phyloP scores from a whole-genome alignment of 1,139 yeast species.

The Scheffersomyces insectosa region DNA sequence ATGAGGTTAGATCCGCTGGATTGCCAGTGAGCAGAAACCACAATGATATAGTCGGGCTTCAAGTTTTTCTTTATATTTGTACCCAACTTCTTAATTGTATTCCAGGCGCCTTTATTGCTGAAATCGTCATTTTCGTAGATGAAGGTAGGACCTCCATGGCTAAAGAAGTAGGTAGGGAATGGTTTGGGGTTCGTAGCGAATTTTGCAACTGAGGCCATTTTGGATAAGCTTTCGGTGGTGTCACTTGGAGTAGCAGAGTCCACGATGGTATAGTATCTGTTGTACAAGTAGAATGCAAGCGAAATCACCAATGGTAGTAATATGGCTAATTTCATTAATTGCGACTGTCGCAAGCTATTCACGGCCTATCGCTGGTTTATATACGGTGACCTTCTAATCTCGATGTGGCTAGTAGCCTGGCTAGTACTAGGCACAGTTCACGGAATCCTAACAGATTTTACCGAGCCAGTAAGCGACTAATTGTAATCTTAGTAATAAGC shows the following conservation, averaged over 20 bases:
- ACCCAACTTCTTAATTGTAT: constrained; percentile 52
- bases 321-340: too few relatives aligned
- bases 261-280: too few relatives aligned
- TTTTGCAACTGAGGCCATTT: background rate
- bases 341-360: too few relatives aligned
- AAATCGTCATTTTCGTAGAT: constrained; percentile 47
- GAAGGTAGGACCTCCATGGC: constrained; percentile 82
- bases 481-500: too few relatives aligned
- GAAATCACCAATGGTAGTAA: too few relatives aligned
- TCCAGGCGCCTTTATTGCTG: constrained; percentile 61
- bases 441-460: too few relatives aligned
- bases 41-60: constrained; percentile 65
- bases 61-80: constrained; percentile 42
- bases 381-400: too few relatives aligned
- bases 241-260: background rate
- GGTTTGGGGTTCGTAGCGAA: constrained; percentile 21
- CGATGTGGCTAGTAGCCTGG: too few relatives aligned
- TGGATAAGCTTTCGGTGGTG: background rate
- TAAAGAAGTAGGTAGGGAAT: constrained; percentile 62
- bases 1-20: constrained; percentile 39
- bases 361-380: too few relatives aligned
- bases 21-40: constrained; percentile 81
- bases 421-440: too few relatives aligned
- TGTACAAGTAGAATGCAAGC: too few relatives aligned
- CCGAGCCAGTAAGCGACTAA: too few relatives aligned